phyloP scores from a whole-genome alignment of 1,284 basidiomycete genomes.

The Cutaneotrichosporon sp. region DNA sequence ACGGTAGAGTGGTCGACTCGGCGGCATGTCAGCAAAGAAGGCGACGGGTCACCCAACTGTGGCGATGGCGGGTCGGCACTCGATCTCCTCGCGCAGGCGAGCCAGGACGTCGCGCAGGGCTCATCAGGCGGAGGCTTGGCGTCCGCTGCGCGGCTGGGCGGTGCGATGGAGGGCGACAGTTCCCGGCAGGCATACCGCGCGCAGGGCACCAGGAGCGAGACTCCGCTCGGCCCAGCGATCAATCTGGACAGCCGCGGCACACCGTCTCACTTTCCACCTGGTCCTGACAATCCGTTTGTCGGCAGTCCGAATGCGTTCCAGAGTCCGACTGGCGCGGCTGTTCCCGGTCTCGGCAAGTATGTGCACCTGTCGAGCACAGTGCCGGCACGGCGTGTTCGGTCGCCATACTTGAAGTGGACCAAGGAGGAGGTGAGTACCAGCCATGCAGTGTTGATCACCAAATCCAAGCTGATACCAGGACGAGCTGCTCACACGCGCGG shows the following conservation, averaged over 20 bases:
- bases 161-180: constrained; percentile 19
- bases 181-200: background rate
- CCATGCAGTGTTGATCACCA: background rate
- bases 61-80: constrained; percentile 36
- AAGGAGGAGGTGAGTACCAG: constrained; percentile 45
- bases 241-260: constrained; percentile 25
- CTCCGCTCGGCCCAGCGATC: constrained; percentile 41
- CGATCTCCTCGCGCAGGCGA: constrained; percentile 47
- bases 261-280: constrained; percentile 8
- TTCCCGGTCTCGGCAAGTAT: constrained; percentile 50
- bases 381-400: constrained; percentile 44
- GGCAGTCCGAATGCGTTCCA: constrained; percentile 27
- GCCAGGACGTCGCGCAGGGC: constrained; percentile 31
- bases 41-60: constrained; percentile 15
- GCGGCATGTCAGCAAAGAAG: constrained; percentile 17
- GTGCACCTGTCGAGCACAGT: constrained; percentile 46
- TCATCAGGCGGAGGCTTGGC: constrained; percentile 13
- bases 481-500: constrained; percentile 48
- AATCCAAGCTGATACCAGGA: constrained; percentile 30
- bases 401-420: constrained; percentile 51
- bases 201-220: constrained; percentile 17
- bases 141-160: constrained; percentile 24
- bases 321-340: constrained; percentile 40
- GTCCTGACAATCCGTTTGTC: constrained; percentile 19
- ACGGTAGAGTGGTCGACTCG: constrained; percentile 26